A percentile compares a stretch with the other conserved stretches of the same genome.
These are phyloP conservation scores for Aphanoascus verrucosus DNA, from an alignment of 2,329 filamentous ascomycete genomes.

Conservation along the genomic window DNA sequence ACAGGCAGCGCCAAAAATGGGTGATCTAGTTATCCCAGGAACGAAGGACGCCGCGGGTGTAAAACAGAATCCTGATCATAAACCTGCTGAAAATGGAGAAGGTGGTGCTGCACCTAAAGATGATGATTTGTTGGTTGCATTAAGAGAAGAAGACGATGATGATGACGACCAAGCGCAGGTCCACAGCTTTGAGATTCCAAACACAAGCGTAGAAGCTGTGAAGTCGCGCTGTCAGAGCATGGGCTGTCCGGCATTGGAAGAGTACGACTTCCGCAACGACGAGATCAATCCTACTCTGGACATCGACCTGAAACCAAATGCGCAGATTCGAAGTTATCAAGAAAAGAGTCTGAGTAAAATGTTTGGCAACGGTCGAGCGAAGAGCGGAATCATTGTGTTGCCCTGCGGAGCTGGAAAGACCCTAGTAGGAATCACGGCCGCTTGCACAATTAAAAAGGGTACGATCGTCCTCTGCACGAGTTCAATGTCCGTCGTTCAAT, in stretches of 20 bases:
- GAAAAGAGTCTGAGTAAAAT: slow-evolving; percentile 98
- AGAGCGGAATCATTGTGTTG: slow-evolving; percentile 93
- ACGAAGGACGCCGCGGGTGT: slow-evolving; percentile 87
- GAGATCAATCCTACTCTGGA: slow-evolving; percentile 80
- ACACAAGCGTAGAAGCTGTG: slow-evolving; percentile 71
- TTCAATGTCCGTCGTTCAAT: slow-evolving; percentile 95
- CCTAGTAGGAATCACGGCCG: slow-evolving; percentile 92
- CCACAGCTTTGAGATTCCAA: slow-evolving; percentile 83
- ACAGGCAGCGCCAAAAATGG: slow-evolving; percentile 74
- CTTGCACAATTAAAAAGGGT: slow-evolving; percentile 95
- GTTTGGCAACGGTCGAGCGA: slow-evolving; percentile 96
- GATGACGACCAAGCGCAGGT: slow-evolving; percentile 76
- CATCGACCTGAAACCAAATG: slow-evolving; percentile 81
- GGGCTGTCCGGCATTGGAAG: slow-evolving; percentile 78
- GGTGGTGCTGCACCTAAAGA: slow-evolving; percentile 42
- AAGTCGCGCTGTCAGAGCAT: slow-evolving; percentile 83
- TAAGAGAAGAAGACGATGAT: slow-evolving; percentile 68
- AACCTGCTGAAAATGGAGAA: slow-evolving; percentile 22
- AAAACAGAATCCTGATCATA: slow-evolving; percentile 52
- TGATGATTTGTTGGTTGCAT: slow-evolving; percentile 58
- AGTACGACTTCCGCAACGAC: slow-evolving; percentile 95
- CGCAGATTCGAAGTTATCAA: slow-evolving; percentile 87
- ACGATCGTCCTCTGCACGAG: slow-evolving; percentile 92
- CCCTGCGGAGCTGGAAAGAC: slow-evolving; percentile 97
- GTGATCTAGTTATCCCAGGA: slow-evolving; percentile 79